These are phyloP conservation scores for Alternaria sp. DNA, from an alignment of 2,329 filamentous ascomycete genomes.

Conservation along the genomic window DNA sequence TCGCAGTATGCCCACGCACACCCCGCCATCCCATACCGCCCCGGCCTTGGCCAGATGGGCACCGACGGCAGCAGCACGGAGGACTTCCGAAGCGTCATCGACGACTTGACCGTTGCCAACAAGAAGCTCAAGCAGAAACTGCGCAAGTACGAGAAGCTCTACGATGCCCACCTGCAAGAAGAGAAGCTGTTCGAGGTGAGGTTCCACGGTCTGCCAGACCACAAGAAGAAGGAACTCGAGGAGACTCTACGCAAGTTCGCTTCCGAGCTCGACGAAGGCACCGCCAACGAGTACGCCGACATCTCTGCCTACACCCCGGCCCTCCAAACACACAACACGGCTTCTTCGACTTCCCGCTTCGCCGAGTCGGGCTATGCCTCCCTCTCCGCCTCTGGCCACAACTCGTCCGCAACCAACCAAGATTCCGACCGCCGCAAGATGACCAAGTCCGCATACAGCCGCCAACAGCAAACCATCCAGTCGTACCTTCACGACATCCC, in stretches of 20 bases:
- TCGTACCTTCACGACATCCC: conserved; percentile 78
- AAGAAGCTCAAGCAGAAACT: conserved; percentile 78
- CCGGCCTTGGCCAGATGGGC: conserved; percentile 51
- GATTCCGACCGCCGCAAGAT: conserved; percentile 40
- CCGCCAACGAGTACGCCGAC: conserved; percentile 30
- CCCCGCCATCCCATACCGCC: conserved; percentile 39
- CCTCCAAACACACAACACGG: conserved; percentile 65
- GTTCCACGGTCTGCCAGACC: conserved; percentile 74
- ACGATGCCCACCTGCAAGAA: conserved; percentile 71
- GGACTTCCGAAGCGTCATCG: conserved; percentile 83
- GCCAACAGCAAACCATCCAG: conserved; percentile 65
- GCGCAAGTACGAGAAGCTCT: conserved; percentile 73
- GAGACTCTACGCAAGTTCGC: conserved; percentile 76
- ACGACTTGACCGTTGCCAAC: conserved; percentile 86
- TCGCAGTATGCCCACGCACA: conserved; percentile 22
- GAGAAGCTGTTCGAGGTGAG: conserved; percentile 87
- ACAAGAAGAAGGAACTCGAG: conserved; percentile 81
- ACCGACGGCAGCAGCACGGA: conserved; percentile 70
- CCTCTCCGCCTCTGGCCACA: conserved; percentile 59
- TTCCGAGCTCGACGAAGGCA: conserved; percentile 63
- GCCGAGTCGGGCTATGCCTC: conserved; percentile 71
- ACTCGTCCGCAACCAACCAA: conserved; percentile 51
- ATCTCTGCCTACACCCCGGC: conserved; percentile 52
- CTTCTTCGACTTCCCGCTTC: conserved; percentile 64
- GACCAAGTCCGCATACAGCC: conserved; percentile 44